Percentiles rank a stretch among this genome's conserved stretches.
phyloP scores from a whole-genome alignment of 306 rosid genomes.

The Malus sylvestris region DNA sequence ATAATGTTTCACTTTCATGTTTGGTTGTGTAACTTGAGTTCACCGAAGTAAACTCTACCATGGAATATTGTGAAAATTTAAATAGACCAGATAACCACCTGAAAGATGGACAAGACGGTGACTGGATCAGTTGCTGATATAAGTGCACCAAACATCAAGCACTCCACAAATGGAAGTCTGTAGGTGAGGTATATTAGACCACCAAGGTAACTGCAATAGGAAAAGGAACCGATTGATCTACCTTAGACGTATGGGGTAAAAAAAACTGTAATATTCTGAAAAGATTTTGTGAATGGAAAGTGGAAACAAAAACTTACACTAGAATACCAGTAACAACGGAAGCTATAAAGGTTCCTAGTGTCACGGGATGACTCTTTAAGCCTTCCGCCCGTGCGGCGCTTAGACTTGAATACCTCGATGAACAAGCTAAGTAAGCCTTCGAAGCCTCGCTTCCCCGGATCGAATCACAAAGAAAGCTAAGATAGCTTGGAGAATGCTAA shows the following conservation, averaged over 20 bases:
- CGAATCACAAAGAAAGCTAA: too few species aligned
- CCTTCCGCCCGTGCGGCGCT: too few species aligned
- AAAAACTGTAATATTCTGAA: constrained; percentile 13
- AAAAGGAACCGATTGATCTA: constrained; percentile 7
- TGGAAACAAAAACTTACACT: constrained; percentile 52
- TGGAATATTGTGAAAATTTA: constrained; percentile 3
- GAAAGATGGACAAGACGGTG: constrained; percentile 94
- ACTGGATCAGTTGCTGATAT: constrained; percentile 99
- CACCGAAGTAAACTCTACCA: neutral
- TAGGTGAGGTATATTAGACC: constrained; percentile 82
- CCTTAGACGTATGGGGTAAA: neutral
- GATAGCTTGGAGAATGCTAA: too few species aligned
- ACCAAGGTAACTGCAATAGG: constrained; percentile 84
- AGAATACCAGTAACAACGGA: constrained; percentile 82
- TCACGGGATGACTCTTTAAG: too few species aligned
- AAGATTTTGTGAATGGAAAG: neutral
- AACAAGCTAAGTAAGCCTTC: too few species aligned
- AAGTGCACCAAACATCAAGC: constrained; percentile 98
- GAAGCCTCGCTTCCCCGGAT: too few species aligned
- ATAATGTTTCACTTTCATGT: neutral
- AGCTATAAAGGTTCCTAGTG: constrained; percentile 84
- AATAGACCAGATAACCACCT: constrained; percentile 41
- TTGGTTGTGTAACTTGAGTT: neutral
- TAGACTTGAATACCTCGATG: too few species aligned
- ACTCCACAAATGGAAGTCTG: constrained; percentile 91